Percentiles rank a stretch among this genome's conserved stretches.
Evolutionary conservation across 345 rosid species (phyloP).

Genomic region (Punica granatum): DNA sequence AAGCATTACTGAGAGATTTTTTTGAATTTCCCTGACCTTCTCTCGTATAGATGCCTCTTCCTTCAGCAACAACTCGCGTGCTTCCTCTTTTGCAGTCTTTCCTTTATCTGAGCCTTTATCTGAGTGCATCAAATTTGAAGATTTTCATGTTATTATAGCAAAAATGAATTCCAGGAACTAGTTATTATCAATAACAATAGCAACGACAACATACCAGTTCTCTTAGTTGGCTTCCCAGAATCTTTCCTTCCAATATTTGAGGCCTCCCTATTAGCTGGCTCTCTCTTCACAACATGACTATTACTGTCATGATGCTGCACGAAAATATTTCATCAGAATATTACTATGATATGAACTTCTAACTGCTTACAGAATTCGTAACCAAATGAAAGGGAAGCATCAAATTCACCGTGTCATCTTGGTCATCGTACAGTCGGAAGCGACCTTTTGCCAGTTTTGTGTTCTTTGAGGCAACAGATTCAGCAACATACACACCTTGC

Average conservation of each 20-base stretch:
- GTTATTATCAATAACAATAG: background rate
- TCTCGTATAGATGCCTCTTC: slow-evolving; percentile 80
- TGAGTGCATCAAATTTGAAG: slow-evolving; percentile 19
- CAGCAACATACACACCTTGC: slow-evolving; percentile 83
- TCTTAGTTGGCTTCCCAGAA: slow-evolving; percentile 52
- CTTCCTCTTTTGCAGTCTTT: slow-evolving; percentile 93
- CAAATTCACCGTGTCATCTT: slow-evolving; percentile 28
- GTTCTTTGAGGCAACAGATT: slow-evolving; percentile 56
- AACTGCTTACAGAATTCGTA: background rate
- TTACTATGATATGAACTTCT: background rate
- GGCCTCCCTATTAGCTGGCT: slow-evolving; percentile 46
- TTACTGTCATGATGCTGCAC: slow-evolving; percentile 38
- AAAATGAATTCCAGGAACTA: slow-evolving; percentile 2
- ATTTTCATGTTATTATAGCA: slow-evolving; percentile 5
- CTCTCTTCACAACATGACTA: slow-evolving; percentile 58
- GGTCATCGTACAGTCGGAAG: slow-evolving; percentile 40
- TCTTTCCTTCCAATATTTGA: slow-evolving; percentile 56
- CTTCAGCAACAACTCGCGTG: slow-evolving; percentile 78
- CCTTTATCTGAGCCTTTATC: slow-evolving; percentile 88
- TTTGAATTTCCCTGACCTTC: slow-evolving; percentile 53
- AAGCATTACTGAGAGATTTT: slow-evolving; percentile 63
- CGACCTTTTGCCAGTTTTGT: slow-evolving; percentile 58
- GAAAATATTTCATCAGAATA: slow-evolving; percentile 4
- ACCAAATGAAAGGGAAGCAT: background rate
- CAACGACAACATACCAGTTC: slow-evolving; percentile 43